Evolutionary conservation across 768 basidiomycete genomes (phyloP).

Genomic region (Xanthoconium purpureum): DNA sequence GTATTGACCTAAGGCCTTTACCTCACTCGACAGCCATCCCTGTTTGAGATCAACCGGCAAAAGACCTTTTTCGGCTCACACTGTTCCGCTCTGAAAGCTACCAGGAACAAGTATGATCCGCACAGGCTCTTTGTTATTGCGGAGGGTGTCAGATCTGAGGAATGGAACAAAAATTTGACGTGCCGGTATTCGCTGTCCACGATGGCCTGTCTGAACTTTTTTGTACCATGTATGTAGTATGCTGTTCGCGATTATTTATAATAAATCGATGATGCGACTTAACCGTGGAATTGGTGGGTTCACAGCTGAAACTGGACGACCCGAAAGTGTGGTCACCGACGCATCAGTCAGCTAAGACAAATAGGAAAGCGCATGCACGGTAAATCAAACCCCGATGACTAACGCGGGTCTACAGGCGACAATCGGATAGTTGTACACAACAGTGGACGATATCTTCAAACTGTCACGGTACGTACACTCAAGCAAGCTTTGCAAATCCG

Average conservation of each 20-base stretch:
- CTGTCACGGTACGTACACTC: not conserved
- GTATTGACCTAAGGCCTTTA: no score
- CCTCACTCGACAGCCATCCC: conserved; percentile 34
- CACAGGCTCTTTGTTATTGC: conserved; percentile 9
- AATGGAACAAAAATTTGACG: conserved; percentile 13
- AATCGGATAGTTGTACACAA: no score
- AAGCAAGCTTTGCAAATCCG: conserved; percentile 33
- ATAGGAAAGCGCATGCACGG: no score
- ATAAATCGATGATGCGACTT: no score
- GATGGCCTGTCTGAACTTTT: not conserved
- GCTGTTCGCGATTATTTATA: no score
- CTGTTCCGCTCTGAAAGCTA: conserved; percentile 36
- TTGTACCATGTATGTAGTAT: not conserved
- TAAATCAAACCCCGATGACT: no score
- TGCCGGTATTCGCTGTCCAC: conserved; percentile 1
- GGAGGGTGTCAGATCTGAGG: conserved; percentile 27
- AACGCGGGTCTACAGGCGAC: no score
- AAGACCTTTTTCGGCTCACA: conserved; percentile 47
- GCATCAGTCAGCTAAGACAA: no score
- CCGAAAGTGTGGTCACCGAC: no score
- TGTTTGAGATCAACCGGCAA: conserved; percentile 40
- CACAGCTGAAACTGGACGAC: no score
- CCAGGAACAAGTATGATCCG: conserved; percentile 34
- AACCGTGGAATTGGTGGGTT: no score
- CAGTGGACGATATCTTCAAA: no score